phyloP scores from a whole-genome alignment of 2,329 filamentous ascomycete species.

The Xylaria sp. region DNA sequence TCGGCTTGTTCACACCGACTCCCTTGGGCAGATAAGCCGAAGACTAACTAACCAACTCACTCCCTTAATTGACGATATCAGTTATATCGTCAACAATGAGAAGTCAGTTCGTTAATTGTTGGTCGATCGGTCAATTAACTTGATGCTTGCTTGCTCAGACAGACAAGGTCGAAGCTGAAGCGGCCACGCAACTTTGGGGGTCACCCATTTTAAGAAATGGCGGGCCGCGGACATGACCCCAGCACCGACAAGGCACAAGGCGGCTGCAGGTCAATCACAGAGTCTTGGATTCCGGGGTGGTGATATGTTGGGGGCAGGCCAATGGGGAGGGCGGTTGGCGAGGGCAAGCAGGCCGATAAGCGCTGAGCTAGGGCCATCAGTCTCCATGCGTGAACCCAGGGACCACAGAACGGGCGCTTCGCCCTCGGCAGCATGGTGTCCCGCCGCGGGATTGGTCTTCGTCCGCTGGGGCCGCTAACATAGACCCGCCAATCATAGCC shows the following conservation, averaged over 20 bases:
- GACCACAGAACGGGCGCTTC: conserved; percentile 43
- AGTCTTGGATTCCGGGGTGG: conserved; percentile 40
- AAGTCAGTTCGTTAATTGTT: not conserved
- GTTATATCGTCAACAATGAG: conserved; percentile 18
- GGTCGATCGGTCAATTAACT: conserved; percentile 9
- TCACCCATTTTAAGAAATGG: conserved; percentile 43
- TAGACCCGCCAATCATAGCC: conserved; percentile 30
- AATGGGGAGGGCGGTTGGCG: conserved; percentile 45
- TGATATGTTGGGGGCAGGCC: conserved; percentile 45
- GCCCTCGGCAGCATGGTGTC: conserved; percentile 37
- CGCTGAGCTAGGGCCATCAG: conserved; percentile 43
- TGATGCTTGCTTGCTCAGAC: conserved; percentile 4
- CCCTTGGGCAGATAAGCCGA: too few relatives aligned
- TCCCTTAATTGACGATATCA: conserved; percentile 27
- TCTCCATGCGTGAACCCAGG: conserved; percentile 24
- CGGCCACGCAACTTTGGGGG: conserved; percentile 30
- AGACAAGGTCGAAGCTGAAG: conserved; percentile 32
- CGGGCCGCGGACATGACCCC: conserved; percentile 35
- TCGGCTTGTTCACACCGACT: conserved; percentile 42
- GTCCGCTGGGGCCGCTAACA: conserved; percentile 27
- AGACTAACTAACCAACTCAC: conserved; percentile 30
- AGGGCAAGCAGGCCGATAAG: conserved; percentile 44
- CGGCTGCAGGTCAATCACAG: conserved; percentile 50
- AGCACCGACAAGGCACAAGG: conserved; percentile 34
- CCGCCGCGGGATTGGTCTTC: conserved; percentile 43